These are phyloP conservation scores for Trichosporon sp. DNA, from an alignment of 1,284 basidiomycete genomes.

Conservation along the genomic window DNA sequence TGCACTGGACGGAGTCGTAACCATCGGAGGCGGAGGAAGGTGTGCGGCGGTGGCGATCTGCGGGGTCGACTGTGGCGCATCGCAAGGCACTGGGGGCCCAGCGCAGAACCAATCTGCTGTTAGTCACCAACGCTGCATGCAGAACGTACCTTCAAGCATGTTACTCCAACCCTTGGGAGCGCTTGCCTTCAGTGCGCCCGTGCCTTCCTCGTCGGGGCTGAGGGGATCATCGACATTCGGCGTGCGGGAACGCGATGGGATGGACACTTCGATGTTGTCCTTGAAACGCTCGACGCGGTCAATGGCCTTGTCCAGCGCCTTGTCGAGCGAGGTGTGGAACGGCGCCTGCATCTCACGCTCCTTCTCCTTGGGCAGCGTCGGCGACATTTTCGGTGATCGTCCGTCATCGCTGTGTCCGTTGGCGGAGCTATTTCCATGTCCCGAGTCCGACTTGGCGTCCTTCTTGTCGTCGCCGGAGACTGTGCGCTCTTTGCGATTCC, in stretches of 20 bases:
- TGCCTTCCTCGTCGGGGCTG: background rate
- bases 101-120: slow-evolving; percentile 41
- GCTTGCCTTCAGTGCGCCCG: background rate
- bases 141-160: slow-evolving; percentile 42
- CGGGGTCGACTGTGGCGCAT: background rate
- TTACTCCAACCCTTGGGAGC: slow-evolving; percentile 39
- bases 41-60: background rate
- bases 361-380: background rate
- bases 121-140: background rate
- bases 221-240: background rate
- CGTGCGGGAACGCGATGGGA: background rate
- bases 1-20: background rate
- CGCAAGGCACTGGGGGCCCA: slow-evolving; percentile 5
- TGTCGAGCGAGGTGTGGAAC: background rate
- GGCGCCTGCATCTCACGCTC: background rate
- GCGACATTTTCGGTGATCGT: background rate
- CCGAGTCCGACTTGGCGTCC: background rate
- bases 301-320: background rate
- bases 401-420: background rate
- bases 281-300: background rate
- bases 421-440: background rate
- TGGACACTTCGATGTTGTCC: background rate
- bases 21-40: background rate
- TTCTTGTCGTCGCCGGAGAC: background rate
- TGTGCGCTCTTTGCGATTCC: background rate